Evolutionary conservation across 345 rosid species (phyloP).

Genomic region (Lepidium sativum): DNA sequence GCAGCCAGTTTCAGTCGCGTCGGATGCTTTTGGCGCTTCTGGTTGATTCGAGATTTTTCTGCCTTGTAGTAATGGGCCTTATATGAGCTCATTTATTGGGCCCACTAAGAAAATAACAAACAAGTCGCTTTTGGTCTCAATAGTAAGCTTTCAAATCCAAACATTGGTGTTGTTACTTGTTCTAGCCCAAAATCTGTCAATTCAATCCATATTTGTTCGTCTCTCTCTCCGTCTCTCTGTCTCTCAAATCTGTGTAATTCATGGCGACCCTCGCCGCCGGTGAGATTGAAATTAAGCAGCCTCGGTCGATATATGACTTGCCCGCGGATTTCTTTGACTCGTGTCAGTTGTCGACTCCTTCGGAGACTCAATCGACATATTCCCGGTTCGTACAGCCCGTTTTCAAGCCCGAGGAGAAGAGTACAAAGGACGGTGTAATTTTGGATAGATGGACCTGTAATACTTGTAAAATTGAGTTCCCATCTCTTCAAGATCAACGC

Average conservation of each 20-base stretch:
- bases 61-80: background rate
- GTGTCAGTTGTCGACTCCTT: conserved; percentile 46
- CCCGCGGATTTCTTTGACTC: conserved; percentile 50
- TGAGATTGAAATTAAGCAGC: conserved; percentile 27
- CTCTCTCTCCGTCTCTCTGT: no score
- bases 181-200: no score
- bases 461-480: conserved; percentile 74
- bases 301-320: conserved; percentile 60
- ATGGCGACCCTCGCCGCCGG: conserved; percentile 27
- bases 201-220: no score
- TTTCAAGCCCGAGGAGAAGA: conserved; percentile 26
- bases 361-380: conserved; percentile 23
- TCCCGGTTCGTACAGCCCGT: conserved; percentile 11
- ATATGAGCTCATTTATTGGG: background rate
- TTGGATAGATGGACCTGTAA: conserved; percentile 81
- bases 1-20: background rate
- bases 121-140: background rate
- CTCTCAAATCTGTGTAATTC: background rate
- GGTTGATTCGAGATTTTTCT: conserved; percentile 6
- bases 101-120: background rate
- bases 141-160: background rate
- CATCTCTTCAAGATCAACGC: conserved; percentile 81
- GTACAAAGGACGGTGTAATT: conserved; percentile 23
- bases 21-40: background rate
- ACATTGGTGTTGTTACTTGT: no score